Percentiles rank a stretch among this genome's conserved stretches.
Conservation (phyloP, 129 eudicot genomes). For the Heracleum sosnowskyi region DNA sequence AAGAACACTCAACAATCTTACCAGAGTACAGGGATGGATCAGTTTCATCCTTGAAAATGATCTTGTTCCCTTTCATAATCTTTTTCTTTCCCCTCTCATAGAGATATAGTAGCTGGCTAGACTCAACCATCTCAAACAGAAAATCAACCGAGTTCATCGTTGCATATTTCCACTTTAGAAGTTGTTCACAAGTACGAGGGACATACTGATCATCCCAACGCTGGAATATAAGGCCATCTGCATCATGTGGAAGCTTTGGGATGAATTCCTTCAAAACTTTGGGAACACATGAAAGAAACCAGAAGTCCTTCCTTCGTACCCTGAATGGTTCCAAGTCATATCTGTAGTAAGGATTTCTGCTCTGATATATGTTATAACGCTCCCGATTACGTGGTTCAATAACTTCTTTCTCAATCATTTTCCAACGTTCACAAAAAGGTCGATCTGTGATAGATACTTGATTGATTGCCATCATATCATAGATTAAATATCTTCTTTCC, state of each 20-base stretch:
- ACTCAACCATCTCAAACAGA: conserved; percentile 75
- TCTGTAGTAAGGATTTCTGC: conserved; percentile 61
- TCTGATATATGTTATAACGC: conserved; percentile 40
- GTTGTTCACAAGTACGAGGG: conserved; percentile 93
- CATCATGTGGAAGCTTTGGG: conserved; percentile 90
- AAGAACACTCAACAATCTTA: conserved; percentile 83
- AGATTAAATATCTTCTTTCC: conserved; percentile 92
- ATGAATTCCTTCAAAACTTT: conserved; percentile 84
- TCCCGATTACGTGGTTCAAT: conserved; percentile 81
- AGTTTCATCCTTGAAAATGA: conserved; percentile 54
- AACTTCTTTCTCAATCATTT: conserved; percentile 92
- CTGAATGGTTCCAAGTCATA: conserved; percentile 92
- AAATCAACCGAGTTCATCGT: conserved; percentile 94
- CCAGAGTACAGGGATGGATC: conserved; percentile 67
- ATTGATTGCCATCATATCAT: conserved; percentile 91
- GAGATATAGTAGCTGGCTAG: conserved; percentile 61
- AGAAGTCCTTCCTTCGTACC: conserved; percentile 98
- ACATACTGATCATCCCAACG: conserved; percentile 99
- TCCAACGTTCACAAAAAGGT: conserved; percentile 94
- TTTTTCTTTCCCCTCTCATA: conserved; percentile 81
- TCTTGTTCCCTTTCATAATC: conserved; percentile 66
- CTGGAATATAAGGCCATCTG: conserved; percentile 97
- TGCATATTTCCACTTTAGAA: conserved; percentile 93
- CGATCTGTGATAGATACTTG: conserved; percentile 47
- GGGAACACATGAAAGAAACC: conserved; percentile 82